Base-by-base conservation (phyloP, 345 rosid genomes). In the Brassica rapa region DNA sequence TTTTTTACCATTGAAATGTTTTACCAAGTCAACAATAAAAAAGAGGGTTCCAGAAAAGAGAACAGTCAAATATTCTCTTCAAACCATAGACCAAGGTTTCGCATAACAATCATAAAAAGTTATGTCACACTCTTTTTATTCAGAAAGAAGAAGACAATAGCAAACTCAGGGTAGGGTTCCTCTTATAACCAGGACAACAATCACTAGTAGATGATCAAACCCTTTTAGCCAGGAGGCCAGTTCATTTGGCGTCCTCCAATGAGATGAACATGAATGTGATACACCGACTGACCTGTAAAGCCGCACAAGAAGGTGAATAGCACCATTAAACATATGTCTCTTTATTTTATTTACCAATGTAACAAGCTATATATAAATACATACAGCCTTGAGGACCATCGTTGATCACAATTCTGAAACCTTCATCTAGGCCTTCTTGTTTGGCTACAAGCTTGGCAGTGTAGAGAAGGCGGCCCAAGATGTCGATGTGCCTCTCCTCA, bases 201-300 rank as follows among this genome's bases (percentile, higher is more conserved):
- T 66, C 25, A 43, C 39, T 19, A 19, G 21, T 32, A 9, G 43
- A 66, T 51, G 43, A 66, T 41, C 67, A 25, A 75, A 71, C 70
- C 89, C 2, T 41, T 23, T 79, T 89, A 94, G 82, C 99, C 99
- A 12, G 99, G 93, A 8, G 99, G 99, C 99, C 99, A 94, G 88
- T 91, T 89, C 99, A 94, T 91, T 78, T 93, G 99, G 39, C 98
- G 93, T 51, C 99, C 99, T 12, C 99, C 99, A 11, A 94, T 83
- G 70, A 94, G 90, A 80, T 94, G 99, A 62, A 92, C 82, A 63
- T 93, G 99, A 83, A 94, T 75, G 85, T 94, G 99, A 79, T 93
- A 91, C 33, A 94, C 98, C n/a, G 99, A 91, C 63, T 93, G 99
- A 81, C 96, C 99, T 94, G 81, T 75, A 87, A 75, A 49, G 35